phyloP scores from a whole-genome alignment of 2,329 filamentous ascomycete species.

The Pseudogymnoascus sp. region DNA sequence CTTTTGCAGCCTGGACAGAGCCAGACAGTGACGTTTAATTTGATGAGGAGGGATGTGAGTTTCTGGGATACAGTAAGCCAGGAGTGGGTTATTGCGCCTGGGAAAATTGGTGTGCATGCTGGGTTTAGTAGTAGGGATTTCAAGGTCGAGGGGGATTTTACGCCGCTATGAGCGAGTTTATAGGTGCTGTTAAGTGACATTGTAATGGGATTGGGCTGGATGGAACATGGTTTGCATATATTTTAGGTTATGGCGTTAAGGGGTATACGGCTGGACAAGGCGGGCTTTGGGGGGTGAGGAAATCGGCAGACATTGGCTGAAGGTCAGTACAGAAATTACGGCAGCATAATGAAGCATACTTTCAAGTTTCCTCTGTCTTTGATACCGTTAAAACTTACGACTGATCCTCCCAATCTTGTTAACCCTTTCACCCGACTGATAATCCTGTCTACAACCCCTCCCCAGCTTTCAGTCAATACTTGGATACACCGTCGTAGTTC shows the following conservation, averaged over 20 bases:
- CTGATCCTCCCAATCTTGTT: not conserved
- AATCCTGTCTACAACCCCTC: not conserved
- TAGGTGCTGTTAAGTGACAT: not conserved
- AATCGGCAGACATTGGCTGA: not conserved
- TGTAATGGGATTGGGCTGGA: no score
- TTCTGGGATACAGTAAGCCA: conserved; percentile 61
- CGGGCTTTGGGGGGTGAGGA: not conserved
- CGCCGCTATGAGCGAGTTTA: not conserved
- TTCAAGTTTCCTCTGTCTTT: not conserved
- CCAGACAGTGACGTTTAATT: conserved; percentile 36
- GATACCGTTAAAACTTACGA: not conserved
- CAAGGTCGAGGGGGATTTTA: conserved; percentile 8
- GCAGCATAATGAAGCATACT: not conserved
- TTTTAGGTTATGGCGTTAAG: not conserved
- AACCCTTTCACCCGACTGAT: not conserved
- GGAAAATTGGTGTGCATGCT: conserved; percentile 30
- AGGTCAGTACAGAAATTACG: not conserved
- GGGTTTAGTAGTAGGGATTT: conserved; percentile 26
- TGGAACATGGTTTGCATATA: not conserved
- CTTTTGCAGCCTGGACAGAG: conserved; percentile 38
- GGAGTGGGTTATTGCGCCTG: conserved; percentile 56
- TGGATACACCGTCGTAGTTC: not conserved
- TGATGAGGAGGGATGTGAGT: conserved; percentile 62
- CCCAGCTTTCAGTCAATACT: not conserved
- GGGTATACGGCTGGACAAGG: not conserved